Base-by-base conservation (phyloP, 805 yeast species). In the Phaffomyces opuntiae region DNA sequence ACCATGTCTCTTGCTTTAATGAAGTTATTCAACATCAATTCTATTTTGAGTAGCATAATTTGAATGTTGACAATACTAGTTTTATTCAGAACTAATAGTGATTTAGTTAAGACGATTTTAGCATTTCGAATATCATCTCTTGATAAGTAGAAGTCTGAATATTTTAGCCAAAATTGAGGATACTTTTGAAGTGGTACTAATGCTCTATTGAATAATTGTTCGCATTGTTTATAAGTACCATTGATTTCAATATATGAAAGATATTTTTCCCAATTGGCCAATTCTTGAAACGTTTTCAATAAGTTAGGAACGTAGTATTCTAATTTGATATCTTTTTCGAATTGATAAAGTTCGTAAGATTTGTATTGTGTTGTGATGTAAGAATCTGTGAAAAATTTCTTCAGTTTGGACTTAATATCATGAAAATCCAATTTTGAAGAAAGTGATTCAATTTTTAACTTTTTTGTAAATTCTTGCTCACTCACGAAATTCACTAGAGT, bases 211-310 rank as follows among this genome's bases (percentile, higher is more conserved):
- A 74, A 80, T 0, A 64, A 53, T 13, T 71, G 66, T 13, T 34
- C 43, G 9, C 51, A 41, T 42, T 56, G 59, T 16, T 19, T 26
- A 14, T 12, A 13, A 2, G 50, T 37, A 1, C 56, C 56, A 26
- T 50, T 50, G 1, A 50, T 53, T 52, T 83, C 87, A 34, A 78
- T 63, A 46, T 69, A 77, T 50, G 72, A 73, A 34, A 84, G 54
- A 59, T 83, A 87, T 27, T 67, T 60, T 44, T 72, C 75, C 80
- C 95, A 83, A 11, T 65, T 67, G 17, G 72, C 74, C 19, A 82
- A 55, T 52, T 83, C 85, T 42, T 75, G 72, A 51, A 39, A 48
- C 3, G 68, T 57, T 39, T 46, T 53, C 11, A 66, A 46, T 8
- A 57, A 49, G 13, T 62, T 55, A 1, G 70, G 67, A 26, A 63